Percentiles rank a stretch among this genome's conserved stretches.
Conservation (phyloP, 2,329 filamentous ascomycete genomes). For the Curvularia eragrostidis region DNA sequence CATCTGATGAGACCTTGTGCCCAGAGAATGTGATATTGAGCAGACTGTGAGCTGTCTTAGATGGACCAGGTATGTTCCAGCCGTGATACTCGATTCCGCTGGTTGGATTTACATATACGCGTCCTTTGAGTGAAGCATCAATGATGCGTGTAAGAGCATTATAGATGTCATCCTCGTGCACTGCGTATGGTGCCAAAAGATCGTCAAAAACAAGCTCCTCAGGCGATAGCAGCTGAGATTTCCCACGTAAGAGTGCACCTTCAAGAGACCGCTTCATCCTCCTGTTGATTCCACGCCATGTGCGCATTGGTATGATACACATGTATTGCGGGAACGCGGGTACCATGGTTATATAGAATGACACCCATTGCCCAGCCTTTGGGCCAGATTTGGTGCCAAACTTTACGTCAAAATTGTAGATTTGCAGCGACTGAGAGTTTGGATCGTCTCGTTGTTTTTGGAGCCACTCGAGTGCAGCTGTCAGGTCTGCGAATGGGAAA, state of each 20-base stretch:
- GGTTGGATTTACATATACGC: not conserved
- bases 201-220: not conserved
- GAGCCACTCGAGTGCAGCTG: not conserved
- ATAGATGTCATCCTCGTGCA: not conserved
- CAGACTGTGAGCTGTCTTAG: not conserved
- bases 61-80: not conserved
- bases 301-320: not conserved
- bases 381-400: not conserved
- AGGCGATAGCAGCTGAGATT: not conserved
- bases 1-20: not conserved
- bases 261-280: not conserved
- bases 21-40: not conserved
- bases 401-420: not conserved
- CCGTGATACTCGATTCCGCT: not conserved
- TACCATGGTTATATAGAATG: not conserved
- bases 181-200: not conserved
- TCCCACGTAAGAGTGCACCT: too few relatives aligned
- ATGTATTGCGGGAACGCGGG: not conserved
- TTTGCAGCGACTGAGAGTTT: not conserved
- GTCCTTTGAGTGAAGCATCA: not conserved
- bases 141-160: not conserved
- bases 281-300: not conserved
- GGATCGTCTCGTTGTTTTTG: not conserved
- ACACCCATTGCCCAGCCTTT: not conserved
- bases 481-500: not conserved